Conservation (phyloP, 495 filamentous ascomycete species). For the Bryoglossum gracile region DNA sequence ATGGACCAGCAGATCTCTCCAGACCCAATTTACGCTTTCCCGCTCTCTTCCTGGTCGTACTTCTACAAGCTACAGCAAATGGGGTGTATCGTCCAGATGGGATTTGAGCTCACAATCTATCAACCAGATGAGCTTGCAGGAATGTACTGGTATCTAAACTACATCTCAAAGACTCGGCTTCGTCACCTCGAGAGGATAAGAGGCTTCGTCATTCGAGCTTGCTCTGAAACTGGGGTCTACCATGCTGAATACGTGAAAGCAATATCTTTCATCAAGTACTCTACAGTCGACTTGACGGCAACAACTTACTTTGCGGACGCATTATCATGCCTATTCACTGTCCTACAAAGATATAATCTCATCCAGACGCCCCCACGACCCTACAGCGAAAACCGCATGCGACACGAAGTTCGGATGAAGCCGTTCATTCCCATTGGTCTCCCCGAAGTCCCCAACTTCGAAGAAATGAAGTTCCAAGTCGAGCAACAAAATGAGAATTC, state of each 20-base stretch:
- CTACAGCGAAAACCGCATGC: constrained; percentile 60
- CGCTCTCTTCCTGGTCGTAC: constrained; percentile 82
- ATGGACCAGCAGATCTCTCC: constrained; percentile 20
- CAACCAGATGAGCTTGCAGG: constrained; percentile 74
- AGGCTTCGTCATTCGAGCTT: constrained; percentile 43
- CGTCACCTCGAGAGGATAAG: constrained; percentile 65
- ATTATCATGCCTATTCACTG: constrained; percentile 57
- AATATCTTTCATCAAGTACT: constrained; percentile 49
- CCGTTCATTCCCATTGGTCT: constrained; percentile 66
- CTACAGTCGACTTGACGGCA: constrained; percentile 59
- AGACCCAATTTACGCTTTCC: constrained; percentile 53
- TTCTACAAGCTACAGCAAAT: constrained; percentile 81
- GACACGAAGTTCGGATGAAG: constrained; percentile 88
- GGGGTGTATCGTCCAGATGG: constrained; percentile 82
- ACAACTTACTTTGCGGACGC: constrained; percentile 66
- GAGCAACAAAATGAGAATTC: constrained; percentile 32
- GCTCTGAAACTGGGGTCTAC: constrained; percentile 29
- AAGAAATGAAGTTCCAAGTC: constrained; percentile 44
- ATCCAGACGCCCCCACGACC: constrained; percentile 54
- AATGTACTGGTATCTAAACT: constrained; percentile 82
- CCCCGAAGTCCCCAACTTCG: constrained; percentile 62
- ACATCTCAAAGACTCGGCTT: constrained; percentile 46
- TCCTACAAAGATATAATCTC: constrained; percentile 52
- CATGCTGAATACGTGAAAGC: constrained; percentile 45
- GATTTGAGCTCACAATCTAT: constrained; percentile 93